Base-by-base conservation (phyloP, 768 basidiomycete species). In the Gloeopeniophorella convolvens region DNA sequence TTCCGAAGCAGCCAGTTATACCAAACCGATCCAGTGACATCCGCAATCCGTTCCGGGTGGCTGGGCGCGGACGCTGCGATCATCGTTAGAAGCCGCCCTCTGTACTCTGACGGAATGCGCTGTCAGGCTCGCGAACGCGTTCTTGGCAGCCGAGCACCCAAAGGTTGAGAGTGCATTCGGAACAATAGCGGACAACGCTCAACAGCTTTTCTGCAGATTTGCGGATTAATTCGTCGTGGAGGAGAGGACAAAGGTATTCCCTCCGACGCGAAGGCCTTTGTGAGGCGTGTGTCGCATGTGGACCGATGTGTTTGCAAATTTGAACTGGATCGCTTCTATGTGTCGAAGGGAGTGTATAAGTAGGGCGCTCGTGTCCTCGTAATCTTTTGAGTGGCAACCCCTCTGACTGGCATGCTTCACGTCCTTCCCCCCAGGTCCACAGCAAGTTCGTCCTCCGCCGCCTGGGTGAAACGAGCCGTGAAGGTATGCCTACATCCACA, bases 401-500 rank as follows among this genome's bases (percentile, higher is more conserved):
- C 23, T 20, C 12, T 33, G 26, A 40, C 11, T 12, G 23, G 27
- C 10, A 28, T 31, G 7, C 26, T 43, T n/a, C 24, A 33, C 21
- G 35, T 45, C 11, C 28, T 31, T 34, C 9, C 42, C 39, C 13
- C 13, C 32, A 24, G 41, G 34, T 35, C 27, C 27, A 33, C n/a
- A 30, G 34, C 44, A 47, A 12, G 43, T 50, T 33, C 56, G n/a
- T 34, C 44, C 33, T 16, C 52, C 7, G 8, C 27, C 36, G 43
- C 32, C 36, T 24, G 40, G 35, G 23, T 32, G 15, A 57, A 44
- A 46, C 45, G 56, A 20, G 35, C 56, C 31, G 50, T 31, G 35
- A 56, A 52, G 48, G 43, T 49, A 20, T 20, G 40, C 12, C 21
- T 28, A 35, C 16, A 10, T 44, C 31, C 13, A 3, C 15, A 10